A percentile compares a stretch with the other conserved stretches of the same genome.
Conservation (phyloP, 2,329 filamentous ascomycete species). For the Fonsecaea monophora region DNA sequence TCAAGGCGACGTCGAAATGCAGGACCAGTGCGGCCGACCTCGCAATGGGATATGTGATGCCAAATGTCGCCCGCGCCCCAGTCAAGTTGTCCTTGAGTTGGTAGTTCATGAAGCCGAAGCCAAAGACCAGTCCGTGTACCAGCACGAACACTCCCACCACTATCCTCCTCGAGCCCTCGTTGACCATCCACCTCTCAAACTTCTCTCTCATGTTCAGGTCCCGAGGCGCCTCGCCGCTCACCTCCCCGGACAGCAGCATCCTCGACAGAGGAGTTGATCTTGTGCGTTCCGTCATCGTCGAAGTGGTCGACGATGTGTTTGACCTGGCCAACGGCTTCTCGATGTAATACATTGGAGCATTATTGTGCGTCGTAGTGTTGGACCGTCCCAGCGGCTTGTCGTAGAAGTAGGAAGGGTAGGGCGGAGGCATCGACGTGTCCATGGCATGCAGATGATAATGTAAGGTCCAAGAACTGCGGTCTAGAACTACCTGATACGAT, state of each 20-base stretch:
- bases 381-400: slow-evolving; percentile 39
- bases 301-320: slow-evolving; percentile 31
- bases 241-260: slow-evolving; percentile 82
- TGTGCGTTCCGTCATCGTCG: slow-evolving; percentile 65
- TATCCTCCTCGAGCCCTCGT: slow-evolving; percentile 82
- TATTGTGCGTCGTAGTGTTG: slow-evolving; percentile 39
- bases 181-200: slow-evolving; percentile 88
- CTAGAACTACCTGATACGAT: slow-evolving; percentile 19
- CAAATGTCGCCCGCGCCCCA: slow-evolving; percentile 70
- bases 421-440: slow-evolving; percentile 23
- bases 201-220: slow-evolving; percentile 72
- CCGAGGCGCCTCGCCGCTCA: slow-evolving; percentile 75
- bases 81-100: slow-evolving; percentile 75
- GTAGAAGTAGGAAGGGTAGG: slow-evolving; percentile 31
- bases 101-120: slow-evolving; percentile 81
- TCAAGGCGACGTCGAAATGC: slow-evolving; percentile 80
- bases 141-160: slow-evolving; percentile 78
- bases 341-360: slow-evolving; percentile 38
- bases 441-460: slow-evolving; percentile 27
- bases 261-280: slow-evolving; percentile 83
- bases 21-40: slow-evolving; percentile 76
- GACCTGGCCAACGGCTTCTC: slow-evolving; percentile 39
- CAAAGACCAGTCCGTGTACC: slow-evolving; percentile 77
- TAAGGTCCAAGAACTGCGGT: slow-evolving; percentile 21
- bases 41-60: slow-evolving; percentile 77